phyloP scores from a whole-genome alignment of 768 basidiomycete genomes.

The Kwoniella shandongensis region DNA sequence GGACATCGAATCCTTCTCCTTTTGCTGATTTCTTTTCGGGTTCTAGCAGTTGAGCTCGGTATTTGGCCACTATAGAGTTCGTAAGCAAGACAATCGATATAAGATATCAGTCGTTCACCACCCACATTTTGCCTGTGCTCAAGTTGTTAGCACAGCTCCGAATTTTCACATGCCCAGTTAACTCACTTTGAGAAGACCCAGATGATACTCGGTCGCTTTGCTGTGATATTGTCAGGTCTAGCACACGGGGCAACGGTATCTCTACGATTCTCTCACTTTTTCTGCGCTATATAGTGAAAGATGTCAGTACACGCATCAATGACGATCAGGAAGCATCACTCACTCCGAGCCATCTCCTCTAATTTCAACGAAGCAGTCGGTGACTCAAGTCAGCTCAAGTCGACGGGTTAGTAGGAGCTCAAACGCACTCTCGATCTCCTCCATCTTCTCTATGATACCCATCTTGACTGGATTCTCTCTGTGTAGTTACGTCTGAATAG shows the following conservation, averaged over 20 bases:
- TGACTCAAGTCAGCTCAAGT: not conserved
- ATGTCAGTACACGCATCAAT: no score
- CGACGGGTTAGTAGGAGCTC: not conserved
- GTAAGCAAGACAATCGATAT: not conserved
- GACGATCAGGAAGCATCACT: slow-evolving; percentile 50
- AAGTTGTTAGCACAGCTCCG: not conserved
- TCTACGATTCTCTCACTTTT: slow-evolving; percentile 71
- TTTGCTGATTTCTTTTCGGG: slow-evolving; percentile 75
- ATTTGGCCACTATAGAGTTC: slow-evolving; percentile 62
- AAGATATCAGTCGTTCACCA: not conserved
- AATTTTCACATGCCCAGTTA: not conserved
- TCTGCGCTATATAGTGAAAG: slow-evolving; percentile 65
- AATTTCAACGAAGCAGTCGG: not conserved
- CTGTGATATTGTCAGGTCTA: slow-evolving; percentile 13
- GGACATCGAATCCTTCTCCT: slow-evolving; percentile 86
- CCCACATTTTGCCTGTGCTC: slow-evolving; percentile 40
- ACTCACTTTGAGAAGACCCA: slow-evolving; percentile 59
- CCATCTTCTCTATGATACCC: slow-evolving; percentile 98
- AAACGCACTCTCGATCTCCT: slow-evolving; percentile 88
- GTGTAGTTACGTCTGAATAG: no score
- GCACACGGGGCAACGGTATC: slow-evolving; percentile 1
- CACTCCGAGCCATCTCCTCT: slow-evolving; percentile 98
- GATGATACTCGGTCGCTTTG: slow-evolving; percentile 83
- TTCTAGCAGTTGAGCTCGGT: slow-evolving; percentile 91
- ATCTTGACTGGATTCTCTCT: slow-evolving; percentile 57